Evolutionary conservation across 495 filamentous ascomycete species (phyloP), one percentile per base, ranked within the genome.

Genomic region (Apiosordaria backusii): DNA sequence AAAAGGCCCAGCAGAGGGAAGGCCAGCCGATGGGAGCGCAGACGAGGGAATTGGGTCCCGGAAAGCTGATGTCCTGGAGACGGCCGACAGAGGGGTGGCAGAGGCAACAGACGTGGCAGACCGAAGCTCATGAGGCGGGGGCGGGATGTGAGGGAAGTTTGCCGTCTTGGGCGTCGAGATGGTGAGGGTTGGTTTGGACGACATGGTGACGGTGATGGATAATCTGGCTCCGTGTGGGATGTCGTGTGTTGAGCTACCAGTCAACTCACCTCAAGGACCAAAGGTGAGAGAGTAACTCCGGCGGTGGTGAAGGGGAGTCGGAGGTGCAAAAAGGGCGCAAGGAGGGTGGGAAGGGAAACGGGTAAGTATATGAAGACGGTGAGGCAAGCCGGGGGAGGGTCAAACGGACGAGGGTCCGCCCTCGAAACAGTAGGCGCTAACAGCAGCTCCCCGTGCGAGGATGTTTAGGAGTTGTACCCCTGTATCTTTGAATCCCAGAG

Each of bases 71-170:
- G 72, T 70, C 61, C 74, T 65, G 16, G 74, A 76, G 55, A 76
- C 65, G 23, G 74, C 72, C 25, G 74, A 76, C 54, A 76, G 61
- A 35, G 74, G 74, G 16, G 74, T 76, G 65, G 74, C 74, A n/a
- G 74, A 76, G 16, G 74, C 70, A 4, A 75, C 63, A n/a, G 74
- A 75, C 1, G 83, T 80, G 53, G 81, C 81, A 18, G 85, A 82
- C 60, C 85, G 79, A 13, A 76, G 71, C 29, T 77, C 80, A 22
- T 79, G 75, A 59, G 82, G 68, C 63, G 82, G 75, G 54, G 84
- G 84, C 19, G 94, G 81, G 75, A 94, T 90, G 18, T 91, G 91
- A 22, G 92, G 92, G 71, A 94, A 92, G 63, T 88, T 89, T 61
- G 86, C 84, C 60, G 87, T 90, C 72, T 87, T 82, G 26, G 92